Conservation (phyloP, 805 yeast species). For the Candida dendrica region DNA sequence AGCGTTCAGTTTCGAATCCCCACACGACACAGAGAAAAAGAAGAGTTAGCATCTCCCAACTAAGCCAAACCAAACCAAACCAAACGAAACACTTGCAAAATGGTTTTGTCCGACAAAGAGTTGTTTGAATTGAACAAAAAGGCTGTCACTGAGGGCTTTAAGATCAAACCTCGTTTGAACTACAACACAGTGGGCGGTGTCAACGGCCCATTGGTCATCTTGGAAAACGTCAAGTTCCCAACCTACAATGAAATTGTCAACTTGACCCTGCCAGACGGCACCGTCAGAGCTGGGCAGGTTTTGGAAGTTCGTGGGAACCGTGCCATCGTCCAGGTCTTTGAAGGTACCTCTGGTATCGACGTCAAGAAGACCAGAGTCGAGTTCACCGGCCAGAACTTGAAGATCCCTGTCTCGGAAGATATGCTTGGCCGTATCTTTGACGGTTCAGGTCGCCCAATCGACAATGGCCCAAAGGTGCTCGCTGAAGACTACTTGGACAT, state of each 20-base stretch:
- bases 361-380: slow-evolving; percentile 96
- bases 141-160: slow-evolving; percentile 89
- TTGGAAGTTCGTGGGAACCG: slow-evolving; percentile 95
- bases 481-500: slow-evolving; percentile 98
- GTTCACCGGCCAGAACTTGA: slow-evolving; percentile 91
- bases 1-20: no score
- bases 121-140: slow-evolving; percentile 72
- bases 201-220: slow-evolving; percentile 94
- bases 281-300: slow-evolving; percentile 94
- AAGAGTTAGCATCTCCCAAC: no score
- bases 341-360: slow-evolving; percentile 98
- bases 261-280: slow-evolving; percentile 93
- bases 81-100: no score
- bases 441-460: slow-evolving; percentile 98
- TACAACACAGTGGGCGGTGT: slow-evolving; percentile 98
- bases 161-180: slow-evolving; percentile 81
- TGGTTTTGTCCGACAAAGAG: slow-evolving; percentile 30
- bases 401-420: slow-evolving; percentile 93
- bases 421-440: slow-evolving; percentile 96
- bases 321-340: slow-evolving; percentile 98
- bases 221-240: slow-evolving; percentile 81
- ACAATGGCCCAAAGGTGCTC: slow-evolving; percentile 95
- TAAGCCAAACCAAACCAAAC: no score
- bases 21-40: no score
- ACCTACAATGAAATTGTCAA: slow-evolving; percentile 95